Evolutionary conservation across 768 basidiomycete species (phyloP).

Genomic region (Ramaria rubella): DNA sequence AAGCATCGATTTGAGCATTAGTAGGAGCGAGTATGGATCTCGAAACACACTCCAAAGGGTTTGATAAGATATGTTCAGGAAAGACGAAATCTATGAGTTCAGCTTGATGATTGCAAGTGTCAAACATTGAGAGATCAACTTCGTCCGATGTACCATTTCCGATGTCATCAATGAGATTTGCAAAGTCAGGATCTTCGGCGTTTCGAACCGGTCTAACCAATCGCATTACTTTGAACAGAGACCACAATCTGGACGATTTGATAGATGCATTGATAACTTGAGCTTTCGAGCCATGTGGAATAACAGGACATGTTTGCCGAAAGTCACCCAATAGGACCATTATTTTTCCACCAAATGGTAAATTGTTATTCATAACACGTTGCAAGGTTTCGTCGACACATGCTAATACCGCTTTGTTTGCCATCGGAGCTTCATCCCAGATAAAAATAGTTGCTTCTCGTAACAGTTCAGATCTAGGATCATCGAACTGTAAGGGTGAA

Average conservation of each 20-base stretch:
- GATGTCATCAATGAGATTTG: constrained; percentile 32
- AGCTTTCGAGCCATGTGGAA: constrained; percentile 22
- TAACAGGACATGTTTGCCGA: constrained; percentile 35
- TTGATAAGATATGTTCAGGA: constrained; percentile 18
- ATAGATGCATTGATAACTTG: constrained; percentile 33
- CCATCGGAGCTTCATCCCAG: constrained; percentile 41
- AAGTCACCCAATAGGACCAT: constrained; percentile 35
- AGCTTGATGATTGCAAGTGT: constrained; percentile 9
- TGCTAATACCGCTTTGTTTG: constrained; percentile 27
- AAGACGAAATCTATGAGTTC: constrained; percentile 26
- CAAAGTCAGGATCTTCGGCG: constrained; percentile 30
- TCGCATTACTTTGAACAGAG: constrained; percentile 19
- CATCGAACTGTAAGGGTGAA: constrained; percentile 25
- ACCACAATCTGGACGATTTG: constrained; percentile 30
- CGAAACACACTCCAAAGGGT: constrained; percentile 22
- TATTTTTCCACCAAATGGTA: constrained; percentile 33
- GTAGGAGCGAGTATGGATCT: constrained; percentile 34
- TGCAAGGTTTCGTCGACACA: constrained; percentile 32
- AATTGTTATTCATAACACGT: constrained; percentile 20
- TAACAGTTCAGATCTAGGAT: constrained; percentile 30
- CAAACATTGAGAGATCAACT: constrained; percentile 21
- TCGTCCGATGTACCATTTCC: constrained; percentile 28
- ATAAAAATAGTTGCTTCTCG: constrained; percentile 24
- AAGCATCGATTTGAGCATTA: constrained; percentile 30
- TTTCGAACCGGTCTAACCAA: constrained; percentile 32